Base-by-base conservation (phyloP, 176 grass and related monocot species). In the Rhynchospora tenuis region DNA sequence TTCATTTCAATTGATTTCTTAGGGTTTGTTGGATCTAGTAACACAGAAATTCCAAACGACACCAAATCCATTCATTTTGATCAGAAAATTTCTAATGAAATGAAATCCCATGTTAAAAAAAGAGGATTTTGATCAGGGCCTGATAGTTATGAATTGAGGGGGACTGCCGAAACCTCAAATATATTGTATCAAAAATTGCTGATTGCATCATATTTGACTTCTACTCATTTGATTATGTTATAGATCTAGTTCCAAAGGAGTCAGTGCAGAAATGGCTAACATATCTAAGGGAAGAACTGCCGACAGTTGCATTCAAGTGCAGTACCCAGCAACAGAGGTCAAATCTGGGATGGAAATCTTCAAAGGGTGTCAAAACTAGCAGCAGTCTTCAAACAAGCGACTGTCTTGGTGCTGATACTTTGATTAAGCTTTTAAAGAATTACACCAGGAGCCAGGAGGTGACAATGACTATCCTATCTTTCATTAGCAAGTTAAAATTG, bases 381-480 rank as follows among this genome's bases (percentile, higher is more conserved):
- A 93, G 90, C 59, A 63, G 89, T 62, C 83, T 90, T 85, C 93
- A 98, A 95, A 98, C 82, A 51, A 95, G 92, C 70, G 91, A 98
- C 84, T 98, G 96, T 72, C 93, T 95, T 23, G 92, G 93, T 76
- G 96, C 96, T 72, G 96, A 98, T 15, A 98, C 91, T 75, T 89
- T 98, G 54, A 89, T 95, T 46, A 95, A 93, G 81, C 87, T 98
- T 27, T 87, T 98, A 61, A 98, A 98, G 38, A 98, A 98, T 81
- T 98, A 98, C 90, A 89, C 96, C 11, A 93, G 95, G 89, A 98
- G 92, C 83, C 89, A 98, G 29, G 93, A 98, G 91, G 96, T 95
- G 86, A 73, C 3, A 80, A 55, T 38, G 33, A 59, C 22, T 10
- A 12, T 4, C 59, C 61, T 85, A 55, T 62, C 11, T 27, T 11